A percentile compares a stretch with the other conserved stretches of the same genome.
These are phyloP conservation scores for Fusarium kyushuense DNA, from an alignment of 2,329 filamentous ascomycete genomes.

Conservation along the genomic window DNA sequence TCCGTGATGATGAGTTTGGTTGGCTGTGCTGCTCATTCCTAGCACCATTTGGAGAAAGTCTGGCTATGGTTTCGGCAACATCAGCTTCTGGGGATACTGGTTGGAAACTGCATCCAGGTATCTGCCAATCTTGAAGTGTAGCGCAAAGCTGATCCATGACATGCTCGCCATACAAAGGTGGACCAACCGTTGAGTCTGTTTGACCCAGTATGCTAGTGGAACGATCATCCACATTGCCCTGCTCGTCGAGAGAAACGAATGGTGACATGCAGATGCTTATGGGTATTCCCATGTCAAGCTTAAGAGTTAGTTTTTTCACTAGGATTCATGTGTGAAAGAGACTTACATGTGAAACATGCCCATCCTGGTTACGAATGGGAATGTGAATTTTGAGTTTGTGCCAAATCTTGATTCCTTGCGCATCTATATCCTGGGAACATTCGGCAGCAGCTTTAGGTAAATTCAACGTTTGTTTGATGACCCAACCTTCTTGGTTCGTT, in stretches of 20 bases:
- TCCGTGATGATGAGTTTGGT: constrained; percentile 57
- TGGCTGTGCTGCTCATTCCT: constrained; percentile 48
- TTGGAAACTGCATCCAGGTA: constrained; percentile 71
- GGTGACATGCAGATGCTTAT: constrained; percentile 95
- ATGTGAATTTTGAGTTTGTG: constrained; percentile 93
- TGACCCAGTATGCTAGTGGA: constrained; percentile 60
- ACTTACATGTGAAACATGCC: constrained; percentile 86
- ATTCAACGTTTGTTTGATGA: constrained; percentile 69
- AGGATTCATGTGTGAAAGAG: rapidly evolving
- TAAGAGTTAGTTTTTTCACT: not conserved
- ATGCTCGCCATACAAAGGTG: constrained; percentile 91
- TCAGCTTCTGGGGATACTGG: constrained; percentile 74
- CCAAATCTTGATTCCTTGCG: constrained; percentile 86
- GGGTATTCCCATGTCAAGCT: constrained; percentile 88
- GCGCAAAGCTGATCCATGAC: constrained; percentile 91
- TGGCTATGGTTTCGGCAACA: constrained; percentile 47
- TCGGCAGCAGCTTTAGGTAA: constrained; percentile 83
- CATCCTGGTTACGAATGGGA: constrained; percentile 91
- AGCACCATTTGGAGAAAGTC: too few relatives aligned
- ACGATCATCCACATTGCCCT: constrained; percentile 79
- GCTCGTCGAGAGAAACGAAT: constrained; percentile 85
- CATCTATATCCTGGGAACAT: constrained; percentile 89
- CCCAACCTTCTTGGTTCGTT: constrained; percentile 73
- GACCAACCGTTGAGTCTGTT: constrained; percentile 74
- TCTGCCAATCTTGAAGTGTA: constrained; percentile 84